Evolutionary conservation across 352 stramenopile species (phyloP), one percentile per base, ranked within the genome.

Genomic region (Saprolegnia diclina): DNA sequence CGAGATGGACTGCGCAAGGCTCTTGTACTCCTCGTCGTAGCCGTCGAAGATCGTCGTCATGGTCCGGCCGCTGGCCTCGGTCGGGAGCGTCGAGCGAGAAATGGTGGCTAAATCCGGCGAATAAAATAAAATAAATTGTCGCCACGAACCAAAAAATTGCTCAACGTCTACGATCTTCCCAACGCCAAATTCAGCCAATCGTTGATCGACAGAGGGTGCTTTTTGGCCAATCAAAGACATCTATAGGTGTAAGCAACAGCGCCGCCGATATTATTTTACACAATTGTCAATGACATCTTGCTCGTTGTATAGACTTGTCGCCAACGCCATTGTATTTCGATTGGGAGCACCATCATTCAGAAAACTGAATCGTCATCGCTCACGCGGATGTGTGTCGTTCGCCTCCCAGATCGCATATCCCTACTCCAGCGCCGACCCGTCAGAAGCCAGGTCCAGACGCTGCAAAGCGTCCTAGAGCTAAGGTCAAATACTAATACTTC

Each of bases 11-110:
- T 82, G 88, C 37, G 87, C 79, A 56, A 95, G 73, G 50, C 85
- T 75, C 65, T 86, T 85, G 65, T 95, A 95, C 71, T 95, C 87
- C 75, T 95, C 87, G 65, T 95, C 87, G 72, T 95, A 95, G 45
- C 85, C 82, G 71, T 95, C 87, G 52, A 95, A 95, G 67, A 93
- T 95, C 42, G 85, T 91, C 71, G 87, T 95, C 85, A 92, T 95
- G 35, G 21, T 62, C 35, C 66, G 54, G 16, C 63, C 63, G n/a
- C 16, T 38, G 21, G 57, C 29, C 19, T 37, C 50, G 44, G 63
- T 69, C 19, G 63, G 63, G 29, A 61, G 42, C 37, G 35, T 67
- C 38, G 38, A 55, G 26, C 26, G 32, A 59, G 52, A 59, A 59
- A 59, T 59, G 52, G 52, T 59, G 13, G 24, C 52, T 40, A 59